phyloP scores from a whole-genome alignment of 1,284 basidiomycete species.

The Fomitiporia mediterranea region DNA sequence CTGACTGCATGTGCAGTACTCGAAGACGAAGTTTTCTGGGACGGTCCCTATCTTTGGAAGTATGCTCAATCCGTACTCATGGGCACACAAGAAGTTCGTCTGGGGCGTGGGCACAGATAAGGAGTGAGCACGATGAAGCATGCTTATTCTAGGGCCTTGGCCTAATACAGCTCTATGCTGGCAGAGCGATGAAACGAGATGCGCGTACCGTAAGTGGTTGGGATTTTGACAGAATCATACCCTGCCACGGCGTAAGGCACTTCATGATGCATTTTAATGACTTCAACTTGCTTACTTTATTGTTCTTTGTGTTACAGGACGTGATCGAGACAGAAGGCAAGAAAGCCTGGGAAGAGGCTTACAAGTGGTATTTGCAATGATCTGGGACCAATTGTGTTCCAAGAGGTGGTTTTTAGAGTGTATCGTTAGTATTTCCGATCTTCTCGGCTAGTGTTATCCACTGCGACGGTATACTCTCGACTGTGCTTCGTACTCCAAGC shows the following conservation, averaged over 20 bases:
- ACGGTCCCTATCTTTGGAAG: constrained; percentile 42
- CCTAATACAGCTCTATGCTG: not conserved
- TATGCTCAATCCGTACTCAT: constrained; percentile 52
- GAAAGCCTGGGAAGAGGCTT: constrained; percentile 57
- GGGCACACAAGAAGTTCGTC: constrained; percentile 53
- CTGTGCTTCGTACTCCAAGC: too few species aligned
- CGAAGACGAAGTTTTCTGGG: constrained; percentile 49
- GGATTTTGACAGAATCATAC: constrained; percentile 89
- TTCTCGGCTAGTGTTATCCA: too few species aligned
- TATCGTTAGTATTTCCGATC: not conserved
- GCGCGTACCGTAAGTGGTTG: constrained; percentile 69
- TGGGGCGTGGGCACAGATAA: constrained; percentile 53
- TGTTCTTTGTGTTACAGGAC: constrained; percentile 9
- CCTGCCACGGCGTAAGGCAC: constrained; percentile 80
- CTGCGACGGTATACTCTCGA: too few species aligned
- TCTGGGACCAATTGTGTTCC: too few species aligned
- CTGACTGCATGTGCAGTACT: constrained; percentile 33
- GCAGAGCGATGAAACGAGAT: constrained; percentile 70
- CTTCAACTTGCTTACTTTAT: not conserved
- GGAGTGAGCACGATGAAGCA: constrained; percentile 40
- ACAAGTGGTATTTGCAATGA: constrained; percentile 24
- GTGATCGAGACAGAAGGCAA: constrained; percentile 69
- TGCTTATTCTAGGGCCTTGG: not conserved
- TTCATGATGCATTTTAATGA: not conserved
- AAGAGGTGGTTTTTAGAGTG: too few species aligned